A percentile compares a stretch with the other conserved stretches of the same genome.
These are phyloP conservation scores for Telfairia occidentalis DNA, from an alignment of 331 rosid genomes.

Conservation along the genomic window DNA sequence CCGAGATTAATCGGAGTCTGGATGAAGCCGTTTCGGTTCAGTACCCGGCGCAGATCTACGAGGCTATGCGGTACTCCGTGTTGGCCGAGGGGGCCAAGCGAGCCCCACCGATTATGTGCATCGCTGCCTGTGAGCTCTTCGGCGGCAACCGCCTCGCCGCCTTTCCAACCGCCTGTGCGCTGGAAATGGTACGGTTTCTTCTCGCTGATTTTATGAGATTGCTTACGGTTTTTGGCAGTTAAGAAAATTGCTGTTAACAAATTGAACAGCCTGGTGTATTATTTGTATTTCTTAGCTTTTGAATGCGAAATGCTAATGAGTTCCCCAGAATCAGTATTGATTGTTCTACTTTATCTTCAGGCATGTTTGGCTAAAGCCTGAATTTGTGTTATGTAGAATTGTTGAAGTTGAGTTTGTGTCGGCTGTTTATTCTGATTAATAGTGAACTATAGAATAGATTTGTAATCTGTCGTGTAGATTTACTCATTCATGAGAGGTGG, in stretches of 20 bases:
- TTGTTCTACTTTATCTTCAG: neutral
- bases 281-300: neutral
- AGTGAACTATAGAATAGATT: neutral
- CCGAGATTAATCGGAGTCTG: conserved; percentile 61
- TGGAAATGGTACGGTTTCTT: conserved; percentile 52
- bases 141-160: conserved; percentile 68
- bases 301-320: neutral
- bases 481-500: too few relatives aligned
- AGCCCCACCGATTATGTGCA: conserved; percentile 85
- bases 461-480: neutral
- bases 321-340: neutral
- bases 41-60: conserved; percentile 59
- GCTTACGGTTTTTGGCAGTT: neutral
- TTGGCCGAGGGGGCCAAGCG: conserved; percentile 72
- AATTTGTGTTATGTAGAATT: too few relatives aligned
- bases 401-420: neutral
- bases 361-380: neutral
- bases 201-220: too few relatives aligned
- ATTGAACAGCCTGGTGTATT: neutral
- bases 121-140: conserved; percentile 71
- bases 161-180: conserved; percentile 87
- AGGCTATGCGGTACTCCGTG: conserved; percentile 71
- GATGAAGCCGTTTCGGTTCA: conserved; percentile 59
- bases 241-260: neutral
- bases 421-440: neutral